A percentile compares a stretch with the other conserved stretches of the same genome.
Conservation (phyloP, 1,284 basidiomycete genomes). For the Moesziomyces parantarcticus region DNA sequence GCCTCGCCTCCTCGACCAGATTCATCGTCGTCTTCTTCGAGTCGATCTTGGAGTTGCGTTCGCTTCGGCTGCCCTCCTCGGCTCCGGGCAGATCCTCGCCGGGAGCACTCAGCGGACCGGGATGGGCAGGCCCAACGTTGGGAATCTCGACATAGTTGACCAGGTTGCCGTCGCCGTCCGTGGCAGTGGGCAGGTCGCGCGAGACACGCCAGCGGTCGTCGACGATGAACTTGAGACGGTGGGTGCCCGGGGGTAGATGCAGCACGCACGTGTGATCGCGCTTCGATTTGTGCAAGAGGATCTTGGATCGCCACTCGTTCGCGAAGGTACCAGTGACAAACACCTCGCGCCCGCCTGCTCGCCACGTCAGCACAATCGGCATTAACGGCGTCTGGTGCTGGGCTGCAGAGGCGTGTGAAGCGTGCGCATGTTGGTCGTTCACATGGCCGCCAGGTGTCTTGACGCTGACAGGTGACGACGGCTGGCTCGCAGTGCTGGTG, state of each 20-base stretch:
- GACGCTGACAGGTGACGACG: conserved; percentile 30
- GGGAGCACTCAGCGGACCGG: conserved; percentile 59
- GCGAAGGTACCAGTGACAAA: conserved; percentile 74
- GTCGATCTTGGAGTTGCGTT: conserved; percentile 49
- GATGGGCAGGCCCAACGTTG: conserved; percentile 58
- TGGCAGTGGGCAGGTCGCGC: conserved; percentile 84
- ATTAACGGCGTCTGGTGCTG: conserved; percentile 26
- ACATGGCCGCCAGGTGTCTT: conserved; percentile 7
- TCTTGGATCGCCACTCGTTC: conserved; percentile 73
- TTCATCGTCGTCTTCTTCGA: conserved; percentile 53
- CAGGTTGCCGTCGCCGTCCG: conserved; percentile 92
- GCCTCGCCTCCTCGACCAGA: conserved; percentile 50
- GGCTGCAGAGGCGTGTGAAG: conserved; percentile 8
- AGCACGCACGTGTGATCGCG: conserved; percentile 60
- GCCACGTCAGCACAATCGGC: conserved; percentile 56
- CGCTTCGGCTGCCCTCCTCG: conserved; percentile 29
- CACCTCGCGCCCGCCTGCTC: conserved; percentile 67
- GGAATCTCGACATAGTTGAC: conserved; percentile 80
- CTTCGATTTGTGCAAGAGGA: conserved; percentile 56
- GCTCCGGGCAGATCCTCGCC: conserved; percentile 54
- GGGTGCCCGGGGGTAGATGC: conserved; percentile 81
- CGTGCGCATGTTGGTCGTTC: conserved; percentile 11
- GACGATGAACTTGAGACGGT: conserved; percentile 95
- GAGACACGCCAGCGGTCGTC: conserved; percentile 86
- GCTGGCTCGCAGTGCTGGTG: conserved; percentile 19